Base-by-base conservation (phyloP, 768 basidiomycete genomes). In the Gymnopilus junonius region DNA sequence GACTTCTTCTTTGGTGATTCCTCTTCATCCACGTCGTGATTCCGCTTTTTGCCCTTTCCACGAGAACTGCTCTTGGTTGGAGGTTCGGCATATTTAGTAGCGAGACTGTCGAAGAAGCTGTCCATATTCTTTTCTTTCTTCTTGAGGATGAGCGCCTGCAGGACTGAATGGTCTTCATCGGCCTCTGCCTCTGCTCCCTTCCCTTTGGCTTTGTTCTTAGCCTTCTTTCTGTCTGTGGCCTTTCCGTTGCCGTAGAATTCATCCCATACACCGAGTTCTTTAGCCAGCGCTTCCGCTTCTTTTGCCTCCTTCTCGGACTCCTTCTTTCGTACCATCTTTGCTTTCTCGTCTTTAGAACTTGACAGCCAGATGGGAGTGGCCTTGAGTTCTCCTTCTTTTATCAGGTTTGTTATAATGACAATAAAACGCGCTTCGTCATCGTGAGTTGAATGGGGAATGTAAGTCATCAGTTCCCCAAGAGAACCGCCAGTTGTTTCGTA, bases 241-340 rank as follows among this genome's bases (percentile, higher is more conserved):
- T 90, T 92, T 3, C 91, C 93, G 65, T 81, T 87, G 4, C 91
- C 93, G 70, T 92, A 94, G 69, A 95, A 95, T 68, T 95, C 93
- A 59, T 97, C 95, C 94, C 94, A 96, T 10, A 97, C 92, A 2
- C 95, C 95, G 15, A 98, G 76, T 65, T 94, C 93, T 67, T 88
- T 93, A 5, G 95, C 95, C 42, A 90, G 77, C 20, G 85, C 81
- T 74, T 94, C 95, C 3, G 95, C 95, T 69, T 97, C 94, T 59
- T 79, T 78, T 1, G 93, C 93, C 74, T 96, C 95, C 73, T 89
- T 90, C 64, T 88, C 81, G 1, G 87, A 85, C 69, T 86, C 84
- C 74, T 91, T 93, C 79, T 83, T 84, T 45, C 95, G 83, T 20
- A 87, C 84, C 66, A 90, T 83, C 66, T 83, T 87, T 4, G 88